A percentile compares a stretch with the other conserved stretches of the same genome.
Evolutionary conservation across 805 yeast genomes (phyloP).

Genomic region (Wickerhamiella vanderwaltii): DNA sequence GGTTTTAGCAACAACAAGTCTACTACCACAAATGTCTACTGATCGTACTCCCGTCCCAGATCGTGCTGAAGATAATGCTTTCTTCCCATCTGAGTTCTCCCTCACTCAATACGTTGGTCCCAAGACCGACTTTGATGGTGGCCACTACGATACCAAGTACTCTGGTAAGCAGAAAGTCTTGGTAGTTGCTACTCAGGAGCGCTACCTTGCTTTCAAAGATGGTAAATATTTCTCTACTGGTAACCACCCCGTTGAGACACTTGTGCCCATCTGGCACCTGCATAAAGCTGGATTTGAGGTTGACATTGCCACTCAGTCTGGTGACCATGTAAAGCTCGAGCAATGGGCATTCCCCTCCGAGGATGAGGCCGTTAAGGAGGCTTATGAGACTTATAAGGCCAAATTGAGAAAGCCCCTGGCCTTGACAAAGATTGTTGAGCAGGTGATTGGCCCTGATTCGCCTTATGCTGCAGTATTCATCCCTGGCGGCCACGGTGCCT

Average conservation of each 20-base stretch:
- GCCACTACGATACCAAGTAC: neutral
- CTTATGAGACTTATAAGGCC: constrained; percentile 1
- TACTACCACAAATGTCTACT: neutral
- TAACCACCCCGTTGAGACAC: constrained; percentile 3
- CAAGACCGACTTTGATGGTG: constrained; percentile 4
- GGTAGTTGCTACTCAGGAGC: constrained; percentile 3
- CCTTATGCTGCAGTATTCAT: constrained; percentile 2
- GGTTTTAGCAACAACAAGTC: no score
- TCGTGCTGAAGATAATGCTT: constrained; percentile 4
- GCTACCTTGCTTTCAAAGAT: neutral
- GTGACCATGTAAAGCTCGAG: neutral
- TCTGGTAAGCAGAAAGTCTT: neutral
- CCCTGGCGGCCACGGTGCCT: constrained; percentile 1
- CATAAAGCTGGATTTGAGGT: neutral
- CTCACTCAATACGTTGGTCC: neutral
- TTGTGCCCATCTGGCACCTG: constrained; percentile 1
- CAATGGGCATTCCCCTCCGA: constrained; percentile 1
- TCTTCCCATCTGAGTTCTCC: neutral
- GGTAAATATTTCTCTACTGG: constrained; percentile 1
- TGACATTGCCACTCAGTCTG: neutral
- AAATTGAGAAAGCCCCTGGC: neutral
- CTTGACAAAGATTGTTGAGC: neutral
- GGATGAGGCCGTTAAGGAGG: neutral
- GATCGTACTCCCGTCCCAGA: neutral
- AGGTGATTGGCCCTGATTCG: neutral